Evolutionary conservation across 345 rosid genomes (phyloP).

Genomic region (Lepidium africanum): DNA sequence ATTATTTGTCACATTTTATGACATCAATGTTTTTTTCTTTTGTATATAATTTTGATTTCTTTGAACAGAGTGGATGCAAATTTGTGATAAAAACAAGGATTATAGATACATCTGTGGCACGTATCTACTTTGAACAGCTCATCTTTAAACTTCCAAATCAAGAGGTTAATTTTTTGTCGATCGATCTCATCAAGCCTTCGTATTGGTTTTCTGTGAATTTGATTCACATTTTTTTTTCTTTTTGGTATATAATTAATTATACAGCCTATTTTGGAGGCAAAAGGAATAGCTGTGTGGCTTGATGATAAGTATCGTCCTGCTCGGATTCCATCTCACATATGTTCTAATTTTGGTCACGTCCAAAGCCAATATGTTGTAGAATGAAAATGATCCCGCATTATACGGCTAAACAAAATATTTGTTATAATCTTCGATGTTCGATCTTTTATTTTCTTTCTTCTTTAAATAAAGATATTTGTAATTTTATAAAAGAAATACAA

Average conservation of each 20-base stretch:
- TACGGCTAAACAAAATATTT: too few species aligned
- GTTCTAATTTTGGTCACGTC: conserved; percentile 44
- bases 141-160: conserved; percentile 58
- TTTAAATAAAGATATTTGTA: too few species aligned
- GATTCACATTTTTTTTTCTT: too few species aligned
- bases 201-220: background rate
- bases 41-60: background rate
- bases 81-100: conserved; percentile 60
- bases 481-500: too few species aligned
- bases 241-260: background rate
- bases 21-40: background rate
- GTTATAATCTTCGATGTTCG: too few species aligned
- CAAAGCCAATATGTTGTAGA: conserved; percentile 29
- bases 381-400: conserved; percentile 26
- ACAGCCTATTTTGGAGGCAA: conserved; percentile 70
- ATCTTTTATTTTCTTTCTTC: too few species aligned
- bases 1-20: background rate
- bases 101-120: conserved; percentile 52
- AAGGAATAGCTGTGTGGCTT: conserved; percentile 68
- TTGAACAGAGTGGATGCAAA: conserved; percentile 54
- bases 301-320: conserved; percentile 60
- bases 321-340: conserved; percentile 53
- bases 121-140: conserved; percentile 60
- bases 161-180: conserved; percentile 29
- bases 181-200: too few species aligned